Conservation (phyloP, 495 filamentous ascomycete species). For the Podospora sp. region DNA sequence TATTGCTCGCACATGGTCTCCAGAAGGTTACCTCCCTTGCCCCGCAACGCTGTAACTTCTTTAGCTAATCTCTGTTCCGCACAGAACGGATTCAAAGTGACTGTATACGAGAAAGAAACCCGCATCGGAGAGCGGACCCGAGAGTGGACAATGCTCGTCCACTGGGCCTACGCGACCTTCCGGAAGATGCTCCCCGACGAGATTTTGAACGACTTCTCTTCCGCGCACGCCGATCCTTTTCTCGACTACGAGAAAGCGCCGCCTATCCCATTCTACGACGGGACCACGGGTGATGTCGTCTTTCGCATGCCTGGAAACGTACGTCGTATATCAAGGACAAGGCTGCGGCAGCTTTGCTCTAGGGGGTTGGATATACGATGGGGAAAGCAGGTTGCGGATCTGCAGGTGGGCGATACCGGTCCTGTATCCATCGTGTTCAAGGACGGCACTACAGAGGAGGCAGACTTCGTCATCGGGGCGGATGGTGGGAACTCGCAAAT, state of each 20-base stretch:
- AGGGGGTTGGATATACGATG: background rate
- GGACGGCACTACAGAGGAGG: background rate
- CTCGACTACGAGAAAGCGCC: too few species aligned
- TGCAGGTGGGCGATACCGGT: background rate
- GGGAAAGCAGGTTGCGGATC: background rate
- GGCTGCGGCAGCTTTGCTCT: background rate
- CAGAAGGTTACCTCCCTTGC: background rate
- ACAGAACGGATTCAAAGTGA: background rate
- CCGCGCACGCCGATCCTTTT: background rate
- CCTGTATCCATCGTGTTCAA: background rate
- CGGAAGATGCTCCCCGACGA: constrained; percentile 1
- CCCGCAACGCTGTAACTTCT: background rate
- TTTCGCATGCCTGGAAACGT: background rate
- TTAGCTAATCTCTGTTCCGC: background rate
- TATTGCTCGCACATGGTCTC: background rate
- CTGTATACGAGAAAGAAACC: background rate
- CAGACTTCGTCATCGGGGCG: background rate
- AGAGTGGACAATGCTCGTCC: background rate
- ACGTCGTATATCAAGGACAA: background rate
- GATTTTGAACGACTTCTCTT: background rate
- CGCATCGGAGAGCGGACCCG: background rate
- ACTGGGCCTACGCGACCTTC: background rate
- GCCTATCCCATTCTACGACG: too few species aligned
- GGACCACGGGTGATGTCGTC: background rate
- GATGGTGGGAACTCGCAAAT: background rate